Evolutionary conservation across 495 filamentous ascomycete genomes (phyloP), one percentile per base, ranked within the genome.

Genomic region (Aspergillus steynii): DNA sequence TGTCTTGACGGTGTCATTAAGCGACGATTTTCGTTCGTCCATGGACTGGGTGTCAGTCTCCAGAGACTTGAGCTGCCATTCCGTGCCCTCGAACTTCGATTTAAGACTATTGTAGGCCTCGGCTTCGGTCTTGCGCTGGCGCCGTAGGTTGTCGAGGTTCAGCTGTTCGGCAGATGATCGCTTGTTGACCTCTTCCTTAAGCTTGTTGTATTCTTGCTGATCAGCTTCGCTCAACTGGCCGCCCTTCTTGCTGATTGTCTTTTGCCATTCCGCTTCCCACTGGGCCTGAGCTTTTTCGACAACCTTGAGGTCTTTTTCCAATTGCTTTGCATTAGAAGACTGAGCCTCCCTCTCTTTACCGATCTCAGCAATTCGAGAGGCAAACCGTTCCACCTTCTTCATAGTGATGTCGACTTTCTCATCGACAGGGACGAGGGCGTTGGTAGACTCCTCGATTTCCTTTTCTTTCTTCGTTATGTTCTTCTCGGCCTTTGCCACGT

Each of bases 211-310:
- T 72, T 96, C 91, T 66, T 94, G 92, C 53, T 92, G 81, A 72
- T 99, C 95, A 9, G 83, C 83, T 62, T 94, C 90, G 68, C 87
- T 94, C 49, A 98, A 77, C 65, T 93, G 90, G 58, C 87, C 88
- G 55, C 95, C 95, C 66, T 92, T 86, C 65, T 93, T 90, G 78
- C 90, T 93, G 59, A 91, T 83, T 6, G 85, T 83, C 68, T 93
- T 90, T 58, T 86, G 83, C 85, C 91, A 95, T 62, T 97, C 89
- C 10, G 84, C 83, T 71, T 97, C 93, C 83, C 95, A 98, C 62
- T 90, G 88, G 53, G 88, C 83, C 71, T 96, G 91, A 0, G 93
- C 93, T 70, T 96, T 98, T 73, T 96, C 86, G 8, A 98, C 90
- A n/a, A 83, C 83, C 12, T 80, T 84, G 3, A 97, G 76, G 50